Evolutionary conservation across 345 rosid species (phyloP).

Genomic region (Eucalyptus marginata): DNA sequence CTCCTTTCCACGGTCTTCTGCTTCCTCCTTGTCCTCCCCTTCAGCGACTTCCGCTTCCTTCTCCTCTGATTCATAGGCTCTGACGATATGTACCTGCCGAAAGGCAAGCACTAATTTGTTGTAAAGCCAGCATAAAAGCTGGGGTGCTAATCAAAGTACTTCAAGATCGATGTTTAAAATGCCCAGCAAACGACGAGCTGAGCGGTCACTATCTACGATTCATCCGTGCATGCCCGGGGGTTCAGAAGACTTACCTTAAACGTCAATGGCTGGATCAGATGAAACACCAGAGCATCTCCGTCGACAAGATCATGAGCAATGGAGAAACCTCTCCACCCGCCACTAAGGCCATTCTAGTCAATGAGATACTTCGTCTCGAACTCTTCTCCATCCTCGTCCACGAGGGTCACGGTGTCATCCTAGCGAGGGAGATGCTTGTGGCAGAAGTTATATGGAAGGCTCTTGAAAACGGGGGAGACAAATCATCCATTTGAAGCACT

Average conservation of each 20-base stretch:
- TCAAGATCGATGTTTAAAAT: neutral
- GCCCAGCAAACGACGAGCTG: neutral
- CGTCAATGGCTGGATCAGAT: slow-evolving; percentile 9
- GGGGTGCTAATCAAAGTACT: neutral
- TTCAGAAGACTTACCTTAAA: slow-evolving; percentile 15
- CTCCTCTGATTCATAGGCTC: slow-evolving; percentile 17
- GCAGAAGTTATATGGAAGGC: too few relatives aligned
- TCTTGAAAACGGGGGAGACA: too few relatives aligned
- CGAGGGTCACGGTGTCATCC: too few relatives aligned
- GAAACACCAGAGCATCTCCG: slow-evolving; percentile 37
- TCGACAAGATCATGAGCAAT: slow-evolving; percentile 29
- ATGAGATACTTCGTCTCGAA: slow-evolving; percentile 26
- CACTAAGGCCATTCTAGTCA: slow-evolving; percentile 29
- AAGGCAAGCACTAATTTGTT: neutral
- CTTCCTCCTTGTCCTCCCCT: neutral
- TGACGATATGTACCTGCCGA: slow-evolving; percentile 21
- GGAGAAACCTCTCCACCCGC: slow-evolving; percentile 48
- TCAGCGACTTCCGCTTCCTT: neutral
- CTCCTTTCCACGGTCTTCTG: neutral
- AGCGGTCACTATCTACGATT: neutral
- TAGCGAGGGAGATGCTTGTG: too few relatives aligned
- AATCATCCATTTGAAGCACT: too few relatives aligned
- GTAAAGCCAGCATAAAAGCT: neutral
- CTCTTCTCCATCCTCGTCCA: too few relatives aligned
- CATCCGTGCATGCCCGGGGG: neutral